phyloP scores from a whole-genome alignment of 371 early-diverging fungal species.

The Entomophthora muscae region DNA sequence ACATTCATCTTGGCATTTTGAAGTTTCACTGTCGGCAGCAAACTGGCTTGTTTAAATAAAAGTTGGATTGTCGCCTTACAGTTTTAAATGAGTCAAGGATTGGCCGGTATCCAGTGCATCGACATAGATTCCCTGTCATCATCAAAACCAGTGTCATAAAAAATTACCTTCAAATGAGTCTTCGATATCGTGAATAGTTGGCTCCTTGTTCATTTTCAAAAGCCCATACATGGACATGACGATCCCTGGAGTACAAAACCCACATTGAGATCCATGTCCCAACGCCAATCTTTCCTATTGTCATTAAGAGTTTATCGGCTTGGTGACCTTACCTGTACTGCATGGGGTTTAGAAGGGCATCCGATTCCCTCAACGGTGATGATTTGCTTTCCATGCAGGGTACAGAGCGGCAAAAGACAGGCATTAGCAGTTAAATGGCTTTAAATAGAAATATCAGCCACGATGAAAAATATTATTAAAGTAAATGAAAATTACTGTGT shows the following conservation, averaged over 20 bases:
- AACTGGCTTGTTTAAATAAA: not conserved
- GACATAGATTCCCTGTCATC: conserved; percentile 37
- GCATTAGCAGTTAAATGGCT: conserved; percentile 42
- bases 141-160: not conserved
- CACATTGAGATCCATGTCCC: conserved; percentile 51
- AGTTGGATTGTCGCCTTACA: not conserved
- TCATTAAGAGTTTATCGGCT: not conserved
- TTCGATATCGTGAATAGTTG: conserved; percentile 46
- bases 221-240: conserved; percentile 62
- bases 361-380: conserved; percentile 65
- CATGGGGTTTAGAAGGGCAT: conserved; percentile 38
- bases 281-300: conserved; percentile 31
- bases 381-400: conserved; percentile 55
- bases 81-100: conserved; percentile 62
- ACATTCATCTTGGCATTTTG: not conserved
- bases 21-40: not conserved
- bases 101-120: conserved; percentile 68
- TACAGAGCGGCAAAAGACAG: conserved; percentile 48
- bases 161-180: conserved; percentile 47
- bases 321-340: conserved; percentile 24
- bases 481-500: not conserved
- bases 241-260: conserved; percentile 69
- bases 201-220: conserved; percentile 36
- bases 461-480: conserved; percentile 4
- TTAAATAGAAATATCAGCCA: no score